Evolutionary conservation across 2,329 filamentous ascomycete species (phyloP), one percentile per base, ranked within the genome.

Genomic region (Colletotrichum karsti): DNA sequence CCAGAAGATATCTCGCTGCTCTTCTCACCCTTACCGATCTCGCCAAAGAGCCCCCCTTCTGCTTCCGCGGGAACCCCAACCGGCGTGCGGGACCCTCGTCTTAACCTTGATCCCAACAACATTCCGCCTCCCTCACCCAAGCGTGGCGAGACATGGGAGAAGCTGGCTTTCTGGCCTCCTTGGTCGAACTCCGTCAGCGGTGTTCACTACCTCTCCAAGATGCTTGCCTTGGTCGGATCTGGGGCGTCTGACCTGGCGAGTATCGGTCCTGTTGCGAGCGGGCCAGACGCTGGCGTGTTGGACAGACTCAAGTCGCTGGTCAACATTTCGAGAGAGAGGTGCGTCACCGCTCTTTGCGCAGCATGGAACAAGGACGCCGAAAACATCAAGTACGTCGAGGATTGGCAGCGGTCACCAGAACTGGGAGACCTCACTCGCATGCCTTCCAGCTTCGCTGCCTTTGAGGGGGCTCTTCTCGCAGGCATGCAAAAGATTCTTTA

Each of bases 401-500:
- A 97, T 76, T 99, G 97, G 97, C 92, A 92, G 65, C 89, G 94
- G 26, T 91, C 93, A 24, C 84, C 90, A 0, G 95, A 98, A 67
- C 88, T 92, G 61, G 91, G 92, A 63, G 95, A 98, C 75, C 87
- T 98, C 51, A 99, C 97, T 0, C 92, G 92, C 71, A 95, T 99
- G 91, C 96, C 97, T 0, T 87, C 90, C 2, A 90, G 92, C 60
- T 98, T 99, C 78, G 86, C 93, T 15, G 89, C 92, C 0, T 97
- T 97, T 75, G 95, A 98, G 75, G 92, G 91, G 61, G 88, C 92
- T 7, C 85, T 99, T 12, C 84, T 99, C 20, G 86, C 85, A 1
- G 94, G 95, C 61, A 92, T 98, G 90, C 96, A 99, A 79, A 97
- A 95, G 82, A 97, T 98, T 60, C 85, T 98, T 28, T 99, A 98